These are phyloP conservation scores for Penicillium glabrum DNA, from an alignment of 2,329 filamentous ascomycete genomes.

Conservation along the genomic window DNA sequence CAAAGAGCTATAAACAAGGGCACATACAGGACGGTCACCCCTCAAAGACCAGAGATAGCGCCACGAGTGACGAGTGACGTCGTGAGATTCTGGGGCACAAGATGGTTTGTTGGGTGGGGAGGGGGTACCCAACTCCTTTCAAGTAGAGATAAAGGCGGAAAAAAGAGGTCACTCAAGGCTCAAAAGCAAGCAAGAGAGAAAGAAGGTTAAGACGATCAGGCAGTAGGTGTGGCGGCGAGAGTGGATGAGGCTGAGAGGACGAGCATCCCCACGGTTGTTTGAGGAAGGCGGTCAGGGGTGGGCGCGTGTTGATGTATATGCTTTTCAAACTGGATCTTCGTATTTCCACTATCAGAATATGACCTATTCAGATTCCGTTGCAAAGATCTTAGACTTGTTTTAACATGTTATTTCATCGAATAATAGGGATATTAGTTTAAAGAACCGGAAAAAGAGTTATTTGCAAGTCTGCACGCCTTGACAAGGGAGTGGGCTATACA, in stretches of 20 bases:
- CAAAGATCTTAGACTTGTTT: too few relatives aligned
- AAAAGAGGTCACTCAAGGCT: neutral
- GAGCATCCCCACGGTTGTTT: neutral
- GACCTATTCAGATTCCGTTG: too few relatives aligned
- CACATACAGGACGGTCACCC: neutral
- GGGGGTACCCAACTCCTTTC: neutral
- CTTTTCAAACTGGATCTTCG: too few relatives aligned
- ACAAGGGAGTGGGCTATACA: neutral
- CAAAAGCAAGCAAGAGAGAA: slow-evolving; percentile 1
- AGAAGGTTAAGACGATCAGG: slow-evolving; percentile 11
- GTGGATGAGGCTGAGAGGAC: slow-evolving; percentile 20
- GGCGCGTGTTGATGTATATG: neutral
- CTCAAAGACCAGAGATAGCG: neutral
- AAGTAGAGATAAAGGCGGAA: neutral
- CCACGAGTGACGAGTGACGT: neutral
- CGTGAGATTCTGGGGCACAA: neutral
- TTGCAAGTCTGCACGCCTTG: neutral
- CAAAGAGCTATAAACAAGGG: neutral
- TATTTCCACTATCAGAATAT: neutral
- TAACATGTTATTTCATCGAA: neutral
- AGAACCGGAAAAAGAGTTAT: neutral
- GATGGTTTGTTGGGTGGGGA: neutral
- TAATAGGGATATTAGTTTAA: too few relatives aligned
- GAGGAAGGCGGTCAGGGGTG: slow-evolving; percentile 20
- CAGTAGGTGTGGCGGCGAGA: slow-evolving; percentile 20